phyloP scores from a whole-genome alignment of 2,329 filamentous ascomycete genomes.

The Teratosphaeriaceae sp. region DNA sequence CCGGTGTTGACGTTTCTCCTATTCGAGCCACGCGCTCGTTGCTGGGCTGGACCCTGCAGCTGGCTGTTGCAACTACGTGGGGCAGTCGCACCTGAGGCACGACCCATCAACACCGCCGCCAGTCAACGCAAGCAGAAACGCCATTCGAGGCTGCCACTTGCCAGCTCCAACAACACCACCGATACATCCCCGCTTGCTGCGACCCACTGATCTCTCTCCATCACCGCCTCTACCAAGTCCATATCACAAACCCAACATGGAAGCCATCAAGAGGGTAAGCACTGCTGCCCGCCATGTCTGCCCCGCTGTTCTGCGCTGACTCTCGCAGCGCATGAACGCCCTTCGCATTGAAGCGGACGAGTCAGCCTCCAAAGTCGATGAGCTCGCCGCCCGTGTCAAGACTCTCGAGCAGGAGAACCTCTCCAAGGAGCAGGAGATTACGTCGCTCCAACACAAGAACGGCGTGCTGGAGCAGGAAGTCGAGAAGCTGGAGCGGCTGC shows the following conservation, averaged over 20 bases:
- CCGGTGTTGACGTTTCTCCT: constrained; percentile 5
- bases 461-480: constrained; percentile 81
- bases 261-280: constrained; percentile 38
- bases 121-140: neutral
- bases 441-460: constrained; percentile 93
- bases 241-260: constrained; percentile 29
- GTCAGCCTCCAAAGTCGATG: constrained; percentile 71
- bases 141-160: constrained; percentile 1
- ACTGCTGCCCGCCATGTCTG: neutral
- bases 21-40: neutral
- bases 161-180: neutral
- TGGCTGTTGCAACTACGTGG: neutral
- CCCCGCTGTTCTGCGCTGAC: neutral
- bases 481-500: constrained; percentile 78
- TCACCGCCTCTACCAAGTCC: neutral
- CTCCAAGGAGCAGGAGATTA: constrained; percentile 96
- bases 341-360: constrained; percentile 93
- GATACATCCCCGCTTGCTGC: too few species aligned
- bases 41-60: constrained; percentile 7
- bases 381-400: constrained; percentile 84
- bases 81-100: neutral
- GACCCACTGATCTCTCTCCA: too few species aligned
- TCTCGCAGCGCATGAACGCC: constrained; percentile 77
- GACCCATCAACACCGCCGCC: neutral
- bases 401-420: constrained; percentile 88